Conservation (phyloP, 2,329 filamentous ascomycete genomes). For the Boeremia exigua region DNA sequence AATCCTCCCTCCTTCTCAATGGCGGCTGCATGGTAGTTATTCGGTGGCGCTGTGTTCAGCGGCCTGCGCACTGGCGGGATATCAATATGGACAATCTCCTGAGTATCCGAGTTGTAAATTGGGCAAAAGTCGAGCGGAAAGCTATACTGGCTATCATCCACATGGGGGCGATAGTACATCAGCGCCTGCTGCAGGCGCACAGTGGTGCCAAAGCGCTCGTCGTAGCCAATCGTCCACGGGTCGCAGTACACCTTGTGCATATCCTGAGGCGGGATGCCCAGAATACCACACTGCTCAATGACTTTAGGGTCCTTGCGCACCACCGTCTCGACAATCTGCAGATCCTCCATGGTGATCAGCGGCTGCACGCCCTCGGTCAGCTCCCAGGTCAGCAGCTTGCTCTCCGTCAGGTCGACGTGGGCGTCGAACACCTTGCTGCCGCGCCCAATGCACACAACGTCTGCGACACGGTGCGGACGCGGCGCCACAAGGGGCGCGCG, state of each 20-base stretch:
- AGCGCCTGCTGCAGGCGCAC: conserved; percentile 87
- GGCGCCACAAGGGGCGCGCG: conserved; percentile 65
- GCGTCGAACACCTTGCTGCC: conserved; percentile 85
- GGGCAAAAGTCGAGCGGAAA: conserved; percentile 94
- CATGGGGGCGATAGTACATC: conserved; percentile 90
- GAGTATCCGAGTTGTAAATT: conserved; percentile 82
- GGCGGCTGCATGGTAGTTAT: conserved; percentile 79
- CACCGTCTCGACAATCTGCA: conserved; percentile 78
- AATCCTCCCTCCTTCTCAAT: conserved; percentile 78
- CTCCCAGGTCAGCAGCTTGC: conserved; percentile 76
- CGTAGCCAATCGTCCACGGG: conserved; percentile 94
- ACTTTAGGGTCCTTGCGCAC: conserved; percentile 81
- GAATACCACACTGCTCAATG: conserved; percentile 85
- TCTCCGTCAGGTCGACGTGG: conserved; percentile 72
- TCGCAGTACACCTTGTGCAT: conserved; percentile 98
- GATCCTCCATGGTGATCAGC: conserved; percentile 91
- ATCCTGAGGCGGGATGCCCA: conserved; percentile 79
- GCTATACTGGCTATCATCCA: conserved; percentile 88
- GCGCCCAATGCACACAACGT: conserved; percentile 80
- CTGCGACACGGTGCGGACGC: conserved; percentile 74
- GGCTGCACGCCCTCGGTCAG: conserved; percentile 79
- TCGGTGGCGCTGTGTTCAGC: conserved; percentile 71
- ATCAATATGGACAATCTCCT: conserved; percentile 82
- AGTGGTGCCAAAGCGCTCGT: conserved; percentile 82
- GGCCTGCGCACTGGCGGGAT: conserved; percentile 78